These are phyloP conservation scores for Scedosporium dehoogii DNA, from an alignment of 2,329 filamentous ascomycete genomes.

Conservation along the genomic window DNA sequence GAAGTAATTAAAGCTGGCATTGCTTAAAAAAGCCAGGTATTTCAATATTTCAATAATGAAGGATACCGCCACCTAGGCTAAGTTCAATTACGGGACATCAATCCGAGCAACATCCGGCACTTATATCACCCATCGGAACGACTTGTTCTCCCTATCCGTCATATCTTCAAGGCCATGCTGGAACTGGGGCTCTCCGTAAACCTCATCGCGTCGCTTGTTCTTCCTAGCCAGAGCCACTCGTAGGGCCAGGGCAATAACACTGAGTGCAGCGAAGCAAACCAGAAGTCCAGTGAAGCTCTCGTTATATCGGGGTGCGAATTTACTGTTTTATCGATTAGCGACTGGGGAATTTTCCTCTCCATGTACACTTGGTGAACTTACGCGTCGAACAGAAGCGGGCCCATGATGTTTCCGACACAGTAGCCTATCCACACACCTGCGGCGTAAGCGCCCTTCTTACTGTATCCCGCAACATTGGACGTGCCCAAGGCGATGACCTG, in stretches of 20 bases:
- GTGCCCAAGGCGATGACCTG: conserved; percentile 21
- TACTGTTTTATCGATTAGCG: conserved; percentile 6
- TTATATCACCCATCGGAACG: conserved; percentile 10
- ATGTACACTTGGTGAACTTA: conserved; percentile 8
- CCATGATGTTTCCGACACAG: conserved; percentile 23
- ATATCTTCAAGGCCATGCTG: conserved; percentile 27
- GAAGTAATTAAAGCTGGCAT: too few species aligned
- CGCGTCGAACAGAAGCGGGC: conserved; percentile 22
- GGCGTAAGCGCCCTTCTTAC: conserved; percentile 20
- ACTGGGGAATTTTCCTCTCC: not conserved
- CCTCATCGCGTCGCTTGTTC: conserved; percentile 19
- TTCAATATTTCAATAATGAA: too few species aligned
- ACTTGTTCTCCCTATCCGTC: conserved; percentile 23
- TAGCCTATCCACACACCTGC: conserved; percentile 22
- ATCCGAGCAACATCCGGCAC: too few species aligned
- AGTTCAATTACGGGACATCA: too few species aligned
- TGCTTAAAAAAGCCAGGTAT: too few species aligned
- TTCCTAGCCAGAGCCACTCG: conserved; percentile 17
- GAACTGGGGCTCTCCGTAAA: conserved; percentile 20
- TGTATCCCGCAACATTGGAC: conserved; percentile 22
- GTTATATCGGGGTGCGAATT: conserved; percentile 21
- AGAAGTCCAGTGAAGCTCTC: conserved; percentile 21
- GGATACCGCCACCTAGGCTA: too few species aligned
- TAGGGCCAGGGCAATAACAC: conserved; percentile 19
- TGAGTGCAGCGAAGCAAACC: conserved; percentile 20